Base-by-base conservation (phyloP, 2,329 filamentous ascomycete species). In the Cladosporium sp. region DNA sequence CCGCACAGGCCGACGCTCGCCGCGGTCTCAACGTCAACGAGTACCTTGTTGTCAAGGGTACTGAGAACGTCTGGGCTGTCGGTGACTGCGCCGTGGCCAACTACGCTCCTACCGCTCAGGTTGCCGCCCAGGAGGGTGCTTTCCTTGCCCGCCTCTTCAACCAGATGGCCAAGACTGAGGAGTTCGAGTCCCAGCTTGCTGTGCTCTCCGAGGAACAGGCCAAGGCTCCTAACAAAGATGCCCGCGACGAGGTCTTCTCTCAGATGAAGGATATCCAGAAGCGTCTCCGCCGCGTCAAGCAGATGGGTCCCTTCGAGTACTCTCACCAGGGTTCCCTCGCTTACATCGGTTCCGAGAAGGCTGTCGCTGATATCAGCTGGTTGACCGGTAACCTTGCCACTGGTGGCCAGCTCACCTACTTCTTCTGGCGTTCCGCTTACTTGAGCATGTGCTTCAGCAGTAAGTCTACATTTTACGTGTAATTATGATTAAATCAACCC, bases 381-480 rank as follows among this genome's bases (percentile, higher is more conserved):
- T 87, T 95, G 80, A 95, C 94, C 70, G 94, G 94, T 66, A 99
- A 97, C 80, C 84, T 99, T 69, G 93, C 94, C 62, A 90, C 88
- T 47, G 94, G 93, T 73, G 94, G 94, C 73, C 71, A 72, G 61
- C 81, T 97, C 77, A 99, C 94, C 59, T 99, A 96, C 80, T 84
- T 97, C 67, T 99, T 99, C 86, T 99, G 94, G 94, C 85, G 92
- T 74, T 95, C 90, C 73, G 94, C 93, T 58, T 99, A 99, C 77
- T 81, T 99, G 75, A 97, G 91, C 83, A 99, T 99, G 94, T 97
- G 93, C 85, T 99, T 99, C 77, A 97, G 92, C 86, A 92, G 91
- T 94, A 84, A 87, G 90, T 89, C 51, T 62, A 51, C 5, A 28
- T 14, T 34, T 50, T 56, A 39, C 55, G 12, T 59, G 15, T 20